Conservation (phyloP, 306 rosid genomes). For the Cicer arietinum region DNA sequence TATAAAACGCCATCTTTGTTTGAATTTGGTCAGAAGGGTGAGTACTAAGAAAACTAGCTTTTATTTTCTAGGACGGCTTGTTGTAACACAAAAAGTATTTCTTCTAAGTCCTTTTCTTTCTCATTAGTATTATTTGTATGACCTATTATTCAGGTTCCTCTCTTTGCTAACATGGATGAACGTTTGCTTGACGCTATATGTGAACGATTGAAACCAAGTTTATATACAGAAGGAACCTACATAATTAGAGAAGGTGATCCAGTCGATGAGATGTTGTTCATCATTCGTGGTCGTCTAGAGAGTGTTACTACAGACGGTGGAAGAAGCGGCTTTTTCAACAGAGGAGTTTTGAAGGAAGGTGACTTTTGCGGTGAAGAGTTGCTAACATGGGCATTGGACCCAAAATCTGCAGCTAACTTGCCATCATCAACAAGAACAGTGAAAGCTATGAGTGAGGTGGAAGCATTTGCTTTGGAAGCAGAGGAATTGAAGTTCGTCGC, state of each 20-base stretch:
- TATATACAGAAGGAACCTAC: slow-evolving; percentile 70
- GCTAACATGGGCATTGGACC: slow-evolving; percentile 92
- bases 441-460: slow-evolving; percentile 81
- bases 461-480: slow-evolving; percentile 91
- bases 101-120: slow-evolving; percentile 13
- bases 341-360: slow-evolving; percentile 78
- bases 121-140: not conserved
- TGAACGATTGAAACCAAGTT: slow-evolving; percentile 83
- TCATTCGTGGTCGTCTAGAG: slow-evolving; percentile 87
- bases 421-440: slow-evolving; percentile 95
- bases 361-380: slow-evolving; percentile 96
- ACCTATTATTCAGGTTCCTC: slow-evolving; percentile 69
- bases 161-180: slow-evolving; percentile 90
- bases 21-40: slow-evolving; percentile 90
- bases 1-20: slow-evolving; percentile 62
- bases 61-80: not conserved
- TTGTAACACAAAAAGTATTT: not conserved
- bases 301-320: slow-evolving; percentile 95
- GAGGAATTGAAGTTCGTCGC: slow-evolving; percentile 90
- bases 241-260: slow-evolving; percentile 93
- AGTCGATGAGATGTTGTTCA: slow-evolving; percentile 86
- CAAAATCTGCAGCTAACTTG: slow-evolving; percentile 71
- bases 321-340: slow-evolving; percentile 89
- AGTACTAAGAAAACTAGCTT: slow-evolving; percentile 36
- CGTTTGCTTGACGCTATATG: slow-evolving; percentile 92